Conservation (phyloP, 2,329 filamentous ascomycete genomes). For the Paracoccidioides lutzii region DNA sequence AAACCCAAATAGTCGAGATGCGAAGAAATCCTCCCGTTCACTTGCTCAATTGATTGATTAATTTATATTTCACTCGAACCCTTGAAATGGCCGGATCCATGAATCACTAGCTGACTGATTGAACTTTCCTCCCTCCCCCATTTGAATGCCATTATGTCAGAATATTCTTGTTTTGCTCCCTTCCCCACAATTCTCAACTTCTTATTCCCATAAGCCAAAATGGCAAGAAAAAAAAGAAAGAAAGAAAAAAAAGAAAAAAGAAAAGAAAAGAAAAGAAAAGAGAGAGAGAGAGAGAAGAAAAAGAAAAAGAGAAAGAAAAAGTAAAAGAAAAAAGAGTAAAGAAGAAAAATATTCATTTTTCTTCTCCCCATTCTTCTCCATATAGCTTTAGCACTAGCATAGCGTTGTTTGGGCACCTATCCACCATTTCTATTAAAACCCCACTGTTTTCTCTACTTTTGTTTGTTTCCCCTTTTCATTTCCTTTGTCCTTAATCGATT, state of each 20-base stretch:
- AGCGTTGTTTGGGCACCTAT: constrained; percentile 31
- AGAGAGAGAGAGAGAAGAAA: too few species aligned
- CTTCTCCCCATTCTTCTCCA: constrained; percentile 6
- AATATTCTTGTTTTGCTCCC: constrained; percentile 9
- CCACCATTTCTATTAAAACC: neutral
- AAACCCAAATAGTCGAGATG: constrained; percentile 37
- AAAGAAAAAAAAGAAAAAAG: too few species aligned
- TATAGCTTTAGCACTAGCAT: constrained; percentile 22
- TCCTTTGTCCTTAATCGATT: neutral
- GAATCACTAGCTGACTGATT: neutral
- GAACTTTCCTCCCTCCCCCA: neutral
- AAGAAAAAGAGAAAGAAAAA: too few species aligned
- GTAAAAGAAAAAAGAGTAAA: too few species aligned
- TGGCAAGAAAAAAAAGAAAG: too few species aligned
- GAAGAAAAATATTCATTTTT: neutral
- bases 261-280: too few species aligned
- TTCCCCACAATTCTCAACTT: neutral
- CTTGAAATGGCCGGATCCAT: neutral
- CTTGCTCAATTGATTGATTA: too few species aligned
- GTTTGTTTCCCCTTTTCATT: constrained; percentile 13
- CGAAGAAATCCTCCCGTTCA: neutral
- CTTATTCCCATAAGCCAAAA: neutral
- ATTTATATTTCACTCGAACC: neutral
- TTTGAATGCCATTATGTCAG: neutral
- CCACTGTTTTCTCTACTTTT: neutral